Percentiles rank a stretch among this genome's conserved stretches.
Conservation (phyloP, 768 basidiomycete genomes). For the Amanita polypyramis region DNA sequence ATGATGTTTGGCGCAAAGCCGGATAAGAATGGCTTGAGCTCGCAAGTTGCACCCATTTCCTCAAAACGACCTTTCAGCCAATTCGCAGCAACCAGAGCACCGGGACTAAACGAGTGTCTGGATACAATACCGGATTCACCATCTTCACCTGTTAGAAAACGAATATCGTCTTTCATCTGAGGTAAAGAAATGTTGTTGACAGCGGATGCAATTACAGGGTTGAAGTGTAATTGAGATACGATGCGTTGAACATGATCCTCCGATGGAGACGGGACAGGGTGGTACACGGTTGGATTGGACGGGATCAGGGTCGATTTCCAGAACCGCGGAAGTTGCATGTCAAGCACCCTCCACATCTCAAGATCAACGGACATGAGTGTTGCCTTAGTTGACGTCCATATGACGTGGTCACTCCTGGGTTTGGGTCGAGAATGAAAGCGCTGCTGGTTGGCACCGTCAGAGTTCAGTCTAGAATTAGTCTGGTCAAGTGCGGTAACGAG, state of each 20-base stretch:
- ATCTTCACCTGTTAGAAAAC: constrained; percentile 82
- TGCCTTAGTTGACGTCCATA: constrained; percentile 19
- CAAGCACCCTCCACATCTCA: constrained; percentile 34
- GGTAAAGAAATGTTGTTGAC: constrained; percentile 59
- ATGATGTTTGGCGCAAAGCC: constrained; percentile 86
- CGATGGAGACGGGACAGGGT: constrained; percentile 48
- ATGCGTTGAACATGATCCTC: constrained; percentile 46
- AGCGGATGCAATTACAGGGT: constrained; percentile 56
- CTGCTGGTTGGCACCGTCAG: constrained; percentile 5
- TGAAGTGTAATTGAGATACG: constrained; percentile 50
- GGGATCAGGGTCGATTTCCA: constrained; percentile 66
- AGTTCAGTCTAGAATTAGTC: no score
- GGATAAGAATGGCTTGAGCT: constrained; percentile 48
- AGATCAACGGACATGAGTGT: constrained; percentile 40
- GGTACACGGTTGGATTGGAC: constrained; percentile 29
- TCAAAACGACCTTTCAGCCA: constrained; percentile 74
- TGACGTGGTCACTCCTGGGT: constrained; percentile 21
- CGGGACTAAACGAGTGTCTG: constrained; percentile 73
- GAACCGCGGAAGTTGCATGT: constrained; percentile 56
- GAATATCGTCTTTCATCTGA: constrained; percentile 60
- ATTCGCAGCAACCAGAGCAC: constrained; percentile 51
- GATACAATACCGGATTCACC: constrained; percentile 59
- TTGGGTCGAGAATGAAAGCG: constrained; percentile 29
- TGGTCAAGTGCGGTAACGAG: neutral
- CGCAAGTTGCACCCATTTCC: constrained; percentile 64